Base-by-base conservation (phyloP, 148 eudicot species). In the Vaccinium vitisidaea region DNA sequence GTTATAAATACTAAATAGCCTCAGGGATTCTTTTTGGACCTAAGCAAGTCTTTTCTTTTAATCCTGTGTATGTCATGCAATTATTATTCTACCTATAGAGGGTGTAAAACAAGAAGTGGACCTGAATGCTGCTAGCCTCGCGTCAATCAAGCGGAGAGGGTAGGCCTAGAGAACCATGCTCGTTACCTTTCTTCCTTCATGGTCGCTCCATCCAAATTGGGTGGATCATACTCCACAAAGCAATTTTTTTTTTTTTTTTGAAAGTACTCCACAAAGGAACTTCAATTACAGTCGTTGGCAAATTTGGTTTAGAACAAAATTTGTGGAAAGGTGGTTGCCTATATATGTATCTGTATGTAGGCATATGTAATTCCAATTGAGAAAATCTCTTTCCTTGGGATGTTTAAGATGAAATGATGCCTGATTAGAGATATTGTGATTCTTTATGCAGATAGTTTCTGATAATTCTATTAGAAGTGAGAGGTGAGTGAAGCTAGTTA, bases 361-460 rank as follows among this genome's bases (percentile, higher is more conserved):
- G 30, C 8, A 1, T 63, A 63, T 10, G n/a, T n/a, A n/a, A n/a
- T n/a, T n/a, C n/a, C n/a, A n/a, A n/a, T n/a, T n/a, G n/a, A n/a
- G n/a, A n/a, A n/a, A n/a, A n/a, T n/a, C n/a, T n/a, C n/a, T n/a
- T n/a, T n/a, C n/a, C n/a, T n/a, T n/a, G n/a, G n/a, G n/a, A n/a
- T n/a, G 32, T 25, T 52, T 9, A 10, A 10, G 9, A 53, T 23
- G 30, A 23, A 54, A 54, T 49, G 25, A 49, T 48, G 25, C 19
- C 43, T 77, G 56, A 50, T 52, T 8, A 16, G 19, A 53, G 6
- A 56, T 56, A 5, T 15, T 79, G 52, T 56, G 52, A 16, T 80
- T 80, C 25, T 21, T 36, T 30, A 8, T 58, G 82, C 82, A 80
- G 82, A 11, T 21, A 58, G 82, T 36, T 80, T 39, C 82, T 56